Conservation (phyloP, 371 early-diverging fungal genomes). For the Zychaea mexicana region DNA sequence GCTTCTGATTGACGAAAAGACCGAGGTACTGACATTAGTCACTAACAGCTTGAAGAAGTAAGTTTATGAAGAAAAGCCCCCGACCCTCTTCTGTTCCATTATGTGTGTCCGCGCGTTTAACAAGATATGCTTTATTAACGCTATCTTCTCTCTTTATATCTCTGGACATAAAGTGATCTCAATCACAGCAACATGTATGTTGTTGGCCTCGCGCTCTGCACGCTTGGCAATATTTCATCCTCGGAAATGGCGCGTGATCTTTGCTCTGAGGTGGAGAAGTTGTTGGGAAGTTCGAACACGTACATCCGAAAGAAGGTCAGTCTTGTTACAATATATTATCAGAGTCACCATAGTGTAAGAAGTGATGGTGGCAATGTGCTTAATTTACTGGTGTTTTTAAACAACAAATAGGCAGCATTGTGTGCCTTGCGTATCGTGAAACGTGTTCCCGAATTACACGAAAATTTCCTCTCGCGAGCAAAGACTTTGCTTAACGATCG, state of each 20-base stretch:
- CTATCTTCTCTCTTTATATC: background rate
- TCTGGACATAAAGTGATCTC: constrained; percentile 73
- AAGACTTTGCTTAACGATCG: constrained; percentile 85
- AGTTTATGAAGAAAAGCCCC: background rate
- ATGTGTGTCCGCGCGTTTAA: no score
- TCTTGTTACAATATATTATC: background rate
- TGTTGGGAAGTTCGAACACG: constrained; percentile 87
- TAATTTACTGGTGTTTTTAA: background rate
- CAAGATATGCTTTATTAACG: background rate
- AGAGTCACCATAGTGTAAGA: no score
- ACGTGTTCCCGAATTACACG: constrained; percentile 91
- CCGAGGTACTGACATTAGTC: constrained; percentile 92
- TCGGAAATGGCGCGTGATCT: constrained; percentile 95
- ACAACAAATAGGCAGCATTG: constrained; percentile 76
- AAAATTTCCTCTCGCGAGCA: constrained; percentile 78
- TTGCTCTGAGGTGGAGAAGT: constrained; percentile 90
- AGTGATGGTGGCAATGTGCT: no score
- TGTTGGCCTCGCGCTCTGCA: constrained; percentile 94
- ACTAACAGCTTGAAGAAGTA: constrained; percentile 98
- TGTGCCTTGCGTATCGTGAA: constrained; percentile 90
- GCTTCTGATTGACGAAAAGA: constrained; percentile 96
- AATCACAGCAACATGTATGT: constrained; percentile 94
- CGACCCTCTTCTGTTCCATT: no score
- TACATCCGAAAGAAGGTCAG: constrained; percentile 95
- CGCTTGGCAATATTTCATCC: constrained; percentile 94